phyloP scores from a whole-genome alignment of 2,329 filamentous ascomycete species.

The Stromatinia cepivora region DNA sequence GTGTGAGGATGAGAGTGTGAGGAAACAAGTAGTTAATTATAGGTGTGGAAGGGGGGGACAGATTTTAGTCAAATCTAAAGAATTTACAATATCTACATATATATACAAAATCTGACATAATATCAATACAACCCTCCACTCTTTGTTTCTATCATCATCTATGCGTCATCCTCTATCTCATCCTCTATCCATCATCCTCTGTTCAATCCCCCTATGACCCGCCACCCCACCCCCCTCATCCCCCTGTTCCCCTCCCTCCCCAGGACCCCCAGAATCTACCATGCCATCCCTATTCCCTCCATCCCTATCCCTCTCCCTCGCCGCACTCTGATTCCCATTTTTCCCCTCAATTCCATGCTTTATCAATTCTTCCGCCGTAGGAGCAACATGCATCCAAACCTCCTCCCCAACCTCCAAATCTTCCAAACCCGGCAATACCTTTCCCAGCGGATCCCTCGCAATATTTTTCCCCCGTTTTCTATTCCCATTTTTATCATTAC shows the following conservation, averaged over 20 bases:
- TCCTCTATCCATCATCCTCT: constrained; percentile 18
- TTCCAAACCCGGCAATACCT: constrained; percentile 42
- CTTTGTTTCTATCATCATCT: background rate
- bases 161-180: background rate
- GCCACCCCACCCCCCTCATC: constrained; percentile 1
- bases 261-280: background rate
- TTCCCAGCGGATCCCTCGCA: constrained; percentile 44
- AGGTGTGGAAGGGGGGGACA: background rate
- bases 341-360: constrained; percentile 26
- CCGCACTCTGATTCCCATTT: constrained; percentile 1
- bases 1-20: too few species aligned
- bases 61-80: background rate
- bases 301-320: constrained; percentile 12
- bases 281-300: constrained; percentile 4
- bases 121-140: too few species aligned
- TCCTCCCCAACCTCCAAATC: constrained; percentile 45
- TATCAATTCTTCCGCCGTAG: constrained; percentile 41
- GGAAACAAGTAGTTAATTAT: background rate
- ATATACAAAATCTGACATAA: background rate
- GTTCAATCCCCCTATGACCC: constrained; percentile 16
- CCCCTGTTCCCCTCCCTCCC: background rate
- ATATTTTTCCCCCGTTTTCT: constrained; percentile 39
- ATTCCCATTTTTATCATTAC: background rate
- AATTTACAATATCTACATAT: background rate
- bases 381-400: constrained; percentile 55